A percentile compares a stretch with the other conserved stretches of the same genome.
Conservation (phyloP, 2,329 filamentous ascomycete genomes). For the Cladosporium sp. region DNA sequence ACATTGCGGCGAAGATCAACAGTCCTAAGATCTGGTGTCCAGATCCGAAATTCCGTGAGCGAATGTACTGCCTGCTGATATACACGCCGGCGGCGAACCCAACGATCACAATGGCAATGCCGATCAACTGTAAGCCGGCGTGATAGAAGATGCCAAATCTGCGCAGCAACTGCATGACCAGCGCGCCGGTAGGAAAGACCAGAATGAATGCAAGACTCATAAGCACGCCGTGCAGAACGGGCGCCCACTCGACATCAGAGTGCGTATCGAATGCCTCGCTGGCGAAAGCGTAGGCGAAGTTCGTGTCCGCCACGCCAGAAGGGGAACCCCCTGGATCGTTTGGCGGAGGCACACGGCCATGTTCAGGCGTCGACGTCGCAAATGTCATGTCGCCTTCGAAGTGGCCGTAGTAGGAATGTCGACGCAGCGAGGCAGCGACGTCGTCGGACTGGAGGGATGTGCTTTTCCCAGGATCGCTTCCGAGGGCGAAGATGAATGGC, state of each 20-base stretch:
- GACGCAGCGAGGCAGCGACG: constrained; percentile 28
- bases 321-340: constrained; percentile 28
- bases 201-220: constrained; percentile 34
- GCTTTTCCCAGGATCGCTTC: constrained; percentile 24
- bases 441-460: constrained; percentile 23
- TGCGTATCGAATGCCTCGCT: constrained; percentile 18
- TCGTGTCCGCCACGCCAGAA: constrained; percentile 19
- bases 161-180: constrained; percentile 35
- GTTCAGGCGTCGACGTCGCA: constrained; percentile 24
- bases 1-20: constrained; percentile 49
- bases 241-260: constrained; percentile 23
- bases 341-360: constrained; percentile 6
- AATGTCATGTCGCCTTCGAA: constrained; percentile 37
- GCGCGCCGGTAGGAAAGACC: constrained; percentile 32
- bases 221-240: constrained; percentile 27
- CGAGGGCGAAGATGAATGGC: constrained; percentile 40
- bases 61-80: constrained; percentile 34
- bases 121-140: constrained; percentile 35
- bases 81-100: constrained; percentile 39
- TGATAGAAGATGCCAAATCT: constrained; percentile 35
- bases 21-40: constrained; percentile 58
- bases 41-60: constrained; percentile 18
- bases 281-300: constrained; percentile 19
- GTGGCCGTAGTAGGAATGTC: constrained; percentile 34
- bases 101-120: constrained; percentile 33